Conservation (phyloP, 1,284 basidiomycete genomes). For the Pseudozyma tsukubaensis region DNA sequence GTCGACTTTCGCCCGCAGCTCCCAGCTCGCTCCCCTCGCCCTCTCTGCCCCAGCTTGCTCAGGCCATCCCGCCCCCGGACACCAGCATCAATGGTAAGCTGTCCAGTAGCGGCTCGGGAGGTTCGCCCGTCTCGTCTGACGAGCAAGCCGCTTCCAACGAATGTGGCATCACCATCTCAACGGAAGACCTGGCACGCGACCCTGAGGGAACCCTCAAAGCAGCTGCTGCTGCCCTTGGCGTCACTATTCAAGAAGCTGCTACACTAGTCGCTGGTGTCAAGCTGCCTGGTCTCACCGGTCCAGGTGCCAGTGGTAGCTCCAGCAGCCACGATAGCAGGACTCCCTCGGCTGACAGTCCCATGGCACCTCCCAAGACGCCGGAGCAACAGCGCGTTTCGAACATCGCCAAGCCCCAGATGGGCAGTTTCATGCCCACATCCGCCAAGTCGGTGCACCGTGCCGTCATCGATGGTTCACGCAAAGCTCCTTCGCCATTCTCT, state of each 20-base stretch:
- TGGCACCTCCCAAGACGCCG: conserved; percentile 39
- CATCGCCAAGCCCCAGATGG: conserved; percentile 59
- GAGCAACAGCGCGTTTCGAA: conserved; percentile 36
- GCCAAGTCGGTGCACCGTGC: conserved; percentile 66
- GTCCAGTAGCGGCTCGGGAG: conserved; percentile 21
- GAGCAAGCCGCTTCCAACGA: conserved; percentile 34
- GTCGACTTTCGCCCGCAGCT: conserved; percentile 55
- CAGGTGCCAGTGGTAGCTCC: conserved; percentile 10
- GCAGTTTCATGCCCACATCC: conserved; percentile 61
- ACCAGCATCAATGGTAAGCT: conserved; percentile 25
- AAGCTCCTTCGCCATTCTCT: conserved; percentile 65
- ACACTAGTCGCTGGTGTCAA: conserved; percentile 48
- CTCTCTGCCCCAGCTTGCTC: conserved; percentile 20
- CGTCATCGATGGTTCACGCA: conserved; percentile 65
- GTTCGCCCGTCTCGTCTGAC: conserved; percentile 30
- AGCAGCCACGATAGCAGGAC: conserved; percentile 20
- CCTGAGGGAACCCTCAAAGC: conserved; percentile 51
- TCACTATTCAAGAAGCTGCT: conserved; percentile 48
- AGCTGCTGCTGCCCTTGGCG: conserved; percentile 49
- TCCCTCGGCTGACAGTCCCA: conserved; percentile 8
- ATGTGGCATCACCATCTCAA: conserved; percentile 55
- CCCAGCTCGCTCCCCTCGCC: conserved; percentile 44
- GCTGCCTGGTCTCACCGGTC: conserved; percentile 13
- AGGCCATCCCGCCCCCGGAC: conserved; percentile 13
- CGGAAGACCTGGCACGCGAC: conserved; percentile 51